Evolutionary conservation across 805 yeast genomes (phyloP).

Genomic region (Saccharomycopsis synnaedendra): DNA sequence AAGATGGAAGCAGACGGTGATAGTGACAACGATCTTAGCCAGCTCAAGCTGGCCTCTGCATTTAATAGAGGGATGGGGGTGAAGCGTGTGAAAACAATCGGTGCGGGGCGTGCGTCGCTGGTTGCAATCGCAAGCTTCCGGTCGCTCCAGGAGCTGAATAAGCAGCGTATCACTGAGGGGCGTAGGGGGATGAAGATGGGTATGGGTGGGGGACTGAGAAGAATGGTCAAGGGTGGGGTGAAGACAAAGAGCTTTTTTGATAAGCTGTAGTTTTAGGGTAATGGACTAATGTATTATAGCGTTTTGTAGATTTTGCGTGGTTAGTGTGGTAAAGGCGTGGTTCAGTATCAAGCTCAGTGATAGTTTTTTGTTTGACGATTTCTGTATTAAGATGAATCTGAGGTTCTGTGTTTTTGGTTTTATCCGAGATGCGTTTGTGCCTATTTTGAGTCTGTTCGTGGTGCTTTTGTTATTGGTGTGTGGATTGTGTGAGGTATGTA

Average conservation of each 20-base stretch:
- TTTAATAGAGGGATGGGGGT: conserved; percentile 1
- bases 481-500: too few species aligned
- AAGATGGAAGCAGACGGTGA: not conserved
- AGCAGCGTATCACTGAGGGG: not conserved
- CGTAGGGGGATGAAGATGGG: not conserved
- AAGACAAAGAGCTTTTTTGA: not conserved
- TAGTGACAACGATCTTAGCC: not conserved
- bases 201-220: not conserved
- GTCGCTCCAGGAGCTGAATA: too few species aligned
- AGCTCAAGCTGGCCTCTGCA: not conserved
- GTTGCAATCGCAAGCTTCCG: too few species aligned
- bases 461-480: too few species aligned
- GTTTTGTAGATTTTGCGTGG: too few species aligned
- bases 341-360: too few species aligned
- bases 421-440: too few species aligned
- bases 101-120: conserved; percentile 26
- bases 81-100: not conserved
- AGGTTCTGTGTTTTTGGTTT: too few species aligned
- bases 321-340: too few species aligned
- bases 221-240: not conserved
- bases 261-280: not conserved
- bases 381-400: too few species aligned
- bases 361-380: too few species aligned
- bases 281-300: not conserved
- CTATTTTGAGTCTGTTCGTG: too few species aligned